Base-by-base conservation (phyloP, 2,329 filamentous ascomycete genomes). In the Hypoxylon rubiginosum region DNA sequence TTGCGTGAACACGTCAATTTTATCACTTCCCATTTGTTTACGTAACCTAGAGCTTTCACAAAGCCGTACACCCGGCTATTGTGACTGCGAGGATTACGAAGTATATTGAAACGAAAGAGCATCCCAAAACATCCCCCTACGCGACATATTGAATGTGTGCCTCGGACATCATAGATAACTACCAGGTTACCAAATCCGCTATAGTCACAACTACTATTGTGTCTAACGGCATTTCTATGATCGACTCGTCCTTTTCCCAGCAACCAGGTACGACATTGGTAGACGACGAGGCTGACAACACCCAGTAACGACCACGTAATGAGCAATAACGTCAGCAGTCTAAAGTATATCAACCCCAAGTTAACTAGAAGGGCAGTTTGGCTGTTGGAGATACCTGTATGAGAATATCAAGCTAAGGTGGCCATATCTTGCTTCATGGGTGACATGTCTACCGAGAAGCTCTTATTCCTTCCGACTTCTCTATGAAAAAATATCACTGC, bases 41-140 rank as follows among this genome's bases (percentile, higher is more conserved):
- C n/a, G n/a, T n/a, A n/a, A 17, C 39, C 4, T 43, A 43, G 81
- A 79, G 30, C 34, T 71, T 57, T 73, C 71, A 49, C 72, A 67
- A 26, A 71, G 87, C 13, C 1, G 34, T 67, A 24, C 43, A 48
- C 17, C 11, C 11, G 88, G 88, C 77, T 93, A 66, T 89, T 85
- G 13, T 89, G 86, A 77, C 92, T 92, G 55, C 87, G 91, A 93
- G 93, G 73, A 93, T 94, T 72, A 91, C 86, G n/a, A n/a, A n/a
- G n/a, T n/a, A n/a, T n/a, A 77, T 94, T 91, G 41, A 94, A 90
- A 62, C 91, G 91, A 74, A 94, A 93, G 1, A 90, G 34, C 15
- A 15, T 36, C 34, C 34, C 34, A 36, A 36, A 36, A 93, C 66
- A 94, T 90, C 67, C 91, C 91, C 17, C n/a, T n/a, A 93, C 91